Conservation (phyloP, 2,329 filamentous ascomycete genomes). For the Aspergillus vadensis region DNA sequence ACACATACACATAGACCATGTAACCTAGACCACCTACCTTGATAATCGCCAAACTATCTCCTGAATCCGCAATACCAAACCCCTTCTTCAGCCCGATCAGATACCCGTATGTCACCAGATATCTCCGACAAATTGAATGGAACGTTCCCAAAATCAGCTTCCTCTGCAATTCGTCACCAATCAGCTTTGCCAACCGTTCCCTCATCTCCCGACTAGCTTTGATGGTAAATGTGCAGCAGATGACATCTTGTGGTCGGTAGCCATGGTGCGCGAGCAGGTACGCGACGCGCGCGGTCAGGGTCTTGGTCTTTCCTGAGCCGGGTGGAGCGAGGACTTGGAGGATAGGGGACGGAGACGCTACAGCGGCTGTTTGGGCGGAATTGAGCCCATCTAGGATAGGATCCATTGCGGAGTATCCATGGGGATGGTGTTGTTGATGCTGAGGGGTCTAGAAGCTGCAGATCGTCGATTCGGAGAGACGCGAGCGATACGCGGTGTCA, state of each 20-base stretch:
- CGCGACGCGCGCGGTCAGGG: constrained; percentile 86
- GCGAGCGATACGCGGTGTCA: constrained; percentile 1
- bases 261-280: constrained; percentile 76
- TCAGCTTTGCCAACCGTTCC: constrained; percentile 74
- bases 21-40: constrained; percentile 43
- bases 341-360: constrained; percentile 62
- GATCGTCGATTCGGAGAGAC: background rate
- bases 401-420: constrained; percentile 30
- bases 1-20: background rate
- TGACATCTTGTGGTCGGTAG: constrained; percentile 79
- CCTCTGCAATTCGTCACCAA: constrained; percentile 75
- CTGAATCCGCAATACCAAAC: constrained; percentile 87
- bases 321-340: constrained; percentile 65
- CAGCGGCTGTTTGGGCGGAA: constrained; percentile 63
- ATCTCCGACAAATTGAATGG: constrained; percentile 86
- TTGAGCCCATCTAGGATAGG: constrained; percentile 64
- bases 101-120: constrained; percentile 80
- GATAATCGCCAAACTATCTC: constrained; percentile 77
- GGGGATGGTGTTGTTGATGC: background rate
- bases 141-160: constrained; percentile 89
- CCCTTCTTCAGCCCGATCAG: constrained; percentile 78
- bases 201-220: constrained; percentile 96
- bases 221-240: constrained; percentile 96
- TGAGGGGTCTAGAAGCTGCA: background rate
- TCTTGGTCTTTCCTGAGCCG: constrained; percentile 88